These are phyloP conservation scores for Boletus sp. DNA, from an alignment of 768 basidiomycete genomes.

Conservation along the genomic window DNA sequence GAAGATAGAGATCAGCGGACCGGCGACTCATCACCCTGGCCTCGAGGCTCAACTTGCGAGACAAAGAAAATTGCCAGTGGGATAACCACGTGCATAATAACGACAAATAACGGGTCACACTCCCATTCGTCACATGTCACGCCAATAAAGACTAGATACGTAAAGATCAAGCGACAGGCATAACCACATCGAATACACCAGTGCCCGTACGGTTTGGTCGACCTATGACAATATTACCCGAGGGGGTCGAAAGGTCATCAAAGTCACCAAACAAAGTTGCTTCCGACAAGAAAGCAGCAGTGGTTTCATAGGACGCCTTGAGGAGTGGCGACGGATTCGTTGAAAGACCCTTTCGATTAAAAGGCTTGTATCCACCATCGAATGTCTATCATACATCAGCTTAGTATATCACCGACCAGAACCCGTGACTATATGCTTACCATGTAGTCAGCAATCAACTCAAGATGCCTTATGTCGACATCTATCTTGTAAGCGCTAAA, in stretches of 20 bases:
- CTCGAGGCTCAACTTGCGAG: slow-evolving; percentile 16
- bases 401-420: neutral
- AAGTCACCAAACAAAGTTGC: slow-evolving; percentile 95
- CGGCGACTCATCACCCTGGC: slow-evolving; percentile 26
- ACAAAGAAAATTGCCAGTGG: slow-evolving; percentile 15
- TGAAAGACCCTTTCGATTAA: slow-evolving; percentile 94
- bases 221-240: slow-evolving; percentile 89
- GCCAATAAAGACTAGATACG: neutral
- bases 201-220: slow-evolving; percentile 90
- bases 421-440: slow-evolving; percentile 43
- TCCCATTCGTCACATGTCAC: slow-evolving; percentile 3
- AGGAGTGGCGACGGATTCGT: slow-evolving; percentile 92
- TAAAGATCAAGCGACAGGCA: slow-evolving; percentile 36
- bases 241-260: slow-evolving; percentile 87
- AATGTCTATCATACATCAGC: slow-evolving; percentile 66
- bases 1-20: slow-evolving; percentile 25
- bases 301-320: slow-evolving; percentile 98
- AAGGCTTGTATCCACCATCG: slow-evolving; percentile 96
- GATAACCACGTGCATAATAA: slow-evolving; percentile 19
- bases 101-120: slow-evolving; percentile 20
- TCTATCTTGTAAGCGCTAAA: slow-evolving; percentile 96
- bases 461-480: slow-evolving; percentile 90
- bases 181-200: slow-evolving; percentile 87
- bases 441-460: slow-evolving; percentile 99
- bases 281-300: slow-evolving; percentile 88